Evolutionary conservation across 2,329 filamentous ascomycete genomes (phyloP).

Genomic region (Furcasterigmium furcatum): DNA sequence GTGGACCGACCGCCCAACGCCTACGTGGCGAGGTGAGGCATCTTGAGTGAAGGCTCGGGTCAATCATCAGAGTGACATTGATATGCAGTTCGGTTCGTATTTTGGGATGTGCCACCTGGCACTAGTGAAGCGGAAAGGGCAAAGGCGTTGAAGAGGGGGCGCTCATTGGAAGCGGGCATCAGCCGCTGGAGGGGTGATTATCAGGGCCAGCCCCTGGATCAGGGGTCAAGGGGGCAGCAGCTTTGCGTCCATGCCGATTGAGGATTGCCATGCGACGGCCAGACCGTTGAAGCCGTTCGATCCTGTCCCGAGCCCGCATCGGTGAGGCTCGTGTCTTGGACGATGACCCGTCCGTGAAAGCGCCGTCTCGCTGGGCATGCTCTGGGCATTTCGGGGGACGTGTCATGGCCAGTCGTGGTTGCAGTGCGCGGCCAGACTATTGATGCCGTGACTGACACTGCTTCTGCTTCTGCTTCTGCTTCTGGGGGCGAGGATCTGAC

Average conservation of each 20-base stretch:
- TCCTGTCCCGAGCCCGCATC: not conserved
- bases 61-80: too few relatives aligned
- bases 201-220: not conserved
- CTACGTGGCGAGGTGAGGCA: too few relatives aligned
- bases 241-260: not conserved
- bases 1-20: too few relatives aligned
- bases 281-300: not conserved
- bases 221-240: not conserved
- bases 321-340: not conserved
- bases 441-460: not conserved
- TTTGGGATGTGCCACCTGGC: not conserved
- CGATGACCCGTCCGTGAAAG: not conserved
- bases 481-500: not conserved
- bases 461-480: not conserved
- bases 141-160: not conserved
- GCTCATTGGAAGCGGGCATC: not conserved
- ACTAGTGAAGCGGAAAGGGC: not conserved
- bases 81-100: not conserved
- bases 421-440: not conserved
- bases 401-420: not conserved
- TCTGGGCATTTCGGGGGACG: not conserved
- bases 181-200: not conserved
- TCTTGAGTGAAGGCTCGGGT: too few relatives aligned
- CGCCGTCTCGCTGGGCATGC: not conserved
- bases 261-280: not conserved